phyloP scores from a whole-genome alignment of 176 grass and related monocot genomes.

The Carex pumila region DNA sequence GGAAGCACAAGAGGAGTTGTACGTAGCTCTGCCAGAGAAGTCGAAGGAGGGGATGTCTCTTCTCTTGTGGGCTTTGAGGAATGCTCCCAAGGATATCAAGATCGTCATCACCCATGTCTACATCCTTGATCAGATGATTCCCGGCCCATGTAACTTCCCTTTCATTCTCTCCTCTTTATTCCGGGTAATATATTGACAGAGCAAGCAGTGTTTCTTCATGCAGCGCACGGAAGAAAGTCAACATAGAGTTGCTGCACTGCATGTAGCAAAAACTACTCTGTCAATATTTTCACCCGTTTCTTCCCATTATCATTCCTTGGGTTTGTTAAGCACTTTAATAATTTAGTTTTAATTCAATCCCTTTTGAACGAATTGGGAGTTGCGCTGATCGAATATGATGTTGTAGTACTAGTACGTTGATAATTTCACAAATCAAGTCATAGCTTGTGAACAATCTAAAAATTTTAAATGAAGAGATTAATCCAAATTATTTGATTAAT shows the following conservation, averaged over 20 bases:
- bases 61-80: constrained; percentile 42
- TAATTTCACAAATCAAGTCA: not conserved
- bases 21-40: constrained; percentile 42
- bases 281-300: not conserved
- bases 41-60: constrained; percentile 43
- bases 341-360: not conserved
- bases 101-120: constrained; percentile 68
- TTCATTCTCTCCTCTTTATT: not conserved
- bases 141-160: constrained; percentile 45
- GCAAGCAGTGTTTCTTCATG: no score
- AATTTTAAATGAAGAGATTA: not conserved
- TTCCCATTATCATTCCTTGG: not conserved
- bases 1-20: constrained; percentile 32
- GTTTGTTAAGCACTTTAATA: not conserved
- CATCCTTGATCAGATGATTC: constrained; percentile 51
- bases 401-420: not conserved
- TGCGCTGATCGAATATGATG: not conserved
- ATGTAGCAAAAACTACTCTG: no score
- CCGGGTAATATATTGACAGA: no score
- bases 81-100: constrained; percentile 23
- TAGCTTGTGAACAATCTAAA: not conserved
- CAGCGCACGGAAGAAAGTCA: no score
- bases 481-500: not conserved
- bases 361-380: not conserved
- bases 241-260: no score